phyloP scores from a whole-genome alignment of 1,284 basidiomycete genomes.

The Xerocomus minutiporus region DNA sequence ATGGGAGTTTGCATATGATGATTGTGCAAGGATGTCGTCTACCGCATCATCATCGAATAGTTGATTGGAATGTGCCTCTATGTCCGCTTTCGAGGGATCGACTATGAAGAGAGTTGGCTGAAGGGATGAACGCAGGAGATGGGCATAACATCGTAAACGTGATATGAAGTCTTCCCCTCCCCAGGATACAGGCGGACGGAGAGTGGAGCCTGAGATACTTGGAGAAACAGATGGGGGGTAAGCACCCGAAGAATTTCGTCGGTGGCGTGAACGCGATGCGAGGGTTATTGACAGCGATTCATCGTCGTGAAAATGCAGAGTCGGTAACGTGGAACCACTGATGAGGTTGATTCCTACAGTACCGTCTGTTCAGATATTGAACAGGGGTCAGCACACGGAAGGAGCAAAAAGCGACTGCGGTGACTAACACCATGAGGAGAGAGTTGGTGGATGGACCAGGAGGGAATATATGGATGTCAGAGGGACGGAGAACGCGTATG shows the following conservation, averaged over 20 bases:
- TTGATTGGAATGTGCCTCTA: slow-evolving; percentile 83
- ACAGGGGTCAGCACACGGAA: slow-evolving; percentile 1
- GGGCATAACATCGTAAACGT: slow-evolving; percentile 64
- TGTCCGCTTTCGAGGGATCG: slow-evolving; percentile 86
- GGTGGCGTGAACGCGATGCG: slow-evolving; percentile 36
- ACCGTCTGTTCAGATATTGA: slow-evolving; percentile 47
- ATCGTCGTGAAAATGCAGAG: slow-evolving; percentile 94
- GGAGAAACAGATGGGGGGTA: slow-evolving; percentile 61
- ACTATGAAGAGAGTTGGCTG: slow-evolving; percentile 84
- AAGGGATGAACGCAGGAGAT: slow-evolving; percentile 73
- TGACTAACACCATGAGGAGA: slow-evolving; percentile 83
- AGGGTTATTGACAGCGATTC: slow-evolving; percentile 77
- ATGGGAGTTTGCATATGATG: slow-evolving; percentile 69
- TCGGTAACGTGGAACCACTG: slow-evolving; percentile 86
- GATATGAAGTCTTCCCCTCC: slow-evolving; percentile 83
- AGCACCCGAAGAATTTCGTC: slow-evolving; percentile 39
- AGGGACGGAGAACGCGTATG: slow-evolving; percentile 93
- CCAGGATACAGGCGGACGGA: slow-evolving; percentile 56
- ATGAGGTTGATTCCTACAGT: slow-evolving; percentile 80
- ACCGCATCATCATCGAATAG: slow-evolving; percentile 78
- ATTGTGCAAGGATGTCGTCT: slow-evolving; percentile 75
- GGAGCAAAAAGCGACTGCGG: slow-evolving; percentile 3
- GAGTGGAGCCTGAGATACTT: slow-evolving; percentile 37
- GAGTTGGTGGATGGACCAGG: slow-evolving; percentile 76
- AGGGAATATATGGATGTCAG: slow-evolving; percentile 88